These are phyloP conservation scores for Claviceps quebecensis DNA, from an alignment of 2,329 filamentous ascomycete species.

Conservation along the genomic window DNA sequence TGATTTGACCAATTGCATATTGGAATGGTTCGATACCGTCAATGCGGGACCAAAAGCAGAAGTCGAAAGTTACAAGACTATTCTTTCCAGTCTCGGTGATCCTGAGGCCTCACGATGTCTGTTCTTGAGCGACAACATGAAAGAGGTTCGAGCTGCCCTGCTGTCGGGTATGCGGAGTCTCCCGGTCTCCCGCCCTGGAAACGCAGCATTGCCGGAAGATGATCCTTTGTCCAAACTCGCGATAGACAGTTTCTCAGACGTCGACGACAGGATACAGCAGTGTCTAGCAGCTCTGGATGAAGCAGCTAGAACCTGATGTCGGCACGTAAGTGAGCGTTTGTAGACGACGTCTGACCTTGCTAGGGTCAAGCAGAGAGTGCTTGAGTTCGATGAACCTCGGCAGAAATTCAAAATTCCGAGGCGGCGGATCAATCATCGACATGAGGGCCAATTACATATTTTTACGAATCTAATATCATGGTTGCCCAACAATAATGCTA, in stretches of 20 bases:
- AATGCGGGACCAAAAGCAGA: conserved; percentile 67
- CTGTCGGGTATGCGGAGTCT: conserved; percentile 48
- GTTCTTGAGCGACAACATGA: conserved; percentile 72
- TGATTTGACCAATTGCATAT: conserved; percentile 46
- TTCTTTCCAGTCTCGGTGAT: conserved; percentile 32
- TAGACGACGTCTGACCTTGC: neutral
- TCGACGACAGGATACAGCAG: conserved; percentile 6
- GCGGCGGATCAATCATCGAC: neutral
- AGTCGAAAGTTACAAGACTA: conserved; percentile 50
- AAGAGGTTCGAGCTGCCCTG: conserved; percentile 50
- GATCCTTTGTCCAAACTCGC: conserved; percentile 24
- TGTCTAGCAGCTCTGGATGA: conserved; percentile 5
- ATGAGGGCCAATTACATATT: neutral
- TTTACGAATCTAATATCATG: neutral
- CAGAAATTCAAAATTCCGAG: neutral
- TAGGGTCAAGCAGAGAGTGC: too few species aligned
- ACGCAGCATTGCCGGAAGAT: conserved; percentile 43
- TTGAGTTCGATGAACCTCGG: neutral
- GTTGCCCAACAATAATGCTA: neutral
- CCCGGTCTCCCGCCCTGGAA: conserved; percentile 54
- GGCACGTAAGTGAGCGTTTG: neutral
- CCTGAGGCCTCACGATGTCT: conserved; percentile 42
- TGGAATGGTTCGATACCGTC: conserved; percentile 64
- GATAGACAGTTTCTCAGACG: conserved; percentile 21
- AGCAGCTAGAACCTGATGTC: neutral